These are phyloP conservation scores for Macrolepiota albuminosa DNA, from an alignment of 768 basidiomycete genomes.

Conservation along the genomic window DNA sequence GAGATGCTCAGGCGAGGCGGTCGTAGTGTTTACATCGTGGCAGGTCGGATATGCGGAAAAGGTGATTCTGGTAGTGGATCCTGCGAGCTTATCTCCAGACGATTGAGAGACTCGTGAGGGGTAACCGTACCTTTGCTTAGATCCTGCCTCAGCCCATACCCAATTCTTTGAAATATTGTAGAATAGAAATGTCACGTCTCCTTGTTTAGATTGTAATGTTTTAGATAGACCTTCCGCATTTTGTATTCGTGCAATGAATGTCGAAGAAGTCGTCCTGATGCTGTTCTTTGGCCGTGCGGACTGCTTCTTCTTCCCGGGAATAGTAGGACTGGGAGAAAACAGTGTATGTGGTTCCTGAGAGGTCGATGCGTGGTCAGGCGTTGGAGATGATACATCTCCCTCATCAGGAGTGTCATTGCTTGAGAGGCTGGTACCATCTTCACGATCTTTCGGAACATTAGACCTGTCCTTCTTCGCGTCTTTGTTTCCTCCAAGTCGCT, in stretches of 20 bases:
- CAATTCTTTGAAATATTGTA: slow-evolving; percentile 85
- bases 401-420: slow-evolving; percentile 79
- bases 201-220: slow-evolving; percentile 69
- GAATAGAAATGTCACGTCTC: slow-evolving; percentile 83
- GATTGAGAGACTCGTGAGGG: slow-evolving; percentile 3
- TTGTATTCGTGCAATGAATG: slow-evolving; percentile 87
- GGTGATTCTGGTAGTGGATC: slow-evolving; percentile 78
- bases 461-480: slow-evolving; percentile 56
- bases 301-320: slow-evolving; percentile 57
- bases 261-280: slow-evolving; percentile 85
- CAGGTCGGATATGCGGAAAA: slow-evolving; percentile 89
- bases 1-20: slow-evolving; percentile 71
- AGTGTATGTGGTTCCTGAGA: slow-evolving; percentile 41
- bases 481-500: slow-evolving; percentile 64
- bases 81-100: slow-evolving; percentile 31
- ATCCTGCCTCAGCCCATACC: slow-evolving; percentile 83
- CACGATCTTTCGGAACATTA: slow-evolving; percentile 39
- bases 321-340: slow-evolving; percentile 44
- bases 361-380: slow-evolving; percentile 37
- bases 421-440: slow-evolving; percentile 73
- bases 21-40: slow-evolving; percentile 79
- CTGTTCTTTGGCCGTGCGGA: slow-evolving; percentile 81
- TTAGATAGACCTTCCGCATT: slow-evolving; percentile 72
- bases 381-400: slow-evolving; percentile 31
- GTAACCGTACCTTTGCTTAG: slow-evolving; percentile 62